A percentile compares a stretch with the other conserved stretches of the same genome.
Conservation (phyloP, 176 grass and related monocot genomes). For the Musa acuminata region DNA sequence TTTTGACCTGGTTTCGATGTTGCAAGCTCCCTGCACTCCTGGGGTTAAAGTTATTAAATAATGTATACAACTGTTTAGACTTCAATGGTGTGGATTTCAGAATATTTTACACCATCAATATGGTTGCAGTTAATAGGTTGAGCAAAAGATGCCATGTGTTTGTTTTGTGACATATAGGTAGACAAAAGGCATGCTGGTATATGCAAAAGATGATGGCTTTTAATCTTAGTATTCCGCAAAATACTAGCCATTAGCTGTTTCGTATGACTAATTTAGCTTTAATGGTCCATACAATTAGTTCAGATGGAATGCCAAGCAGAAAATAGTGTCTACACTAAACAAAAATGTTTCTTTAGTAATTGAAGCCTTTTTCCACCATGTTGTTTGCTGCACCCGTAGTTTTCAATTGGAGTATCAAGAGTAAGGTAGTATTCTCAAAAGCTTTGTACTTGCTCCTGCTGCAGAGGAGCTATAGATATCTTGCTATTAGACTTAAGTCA, state of each 20-base stretch:
- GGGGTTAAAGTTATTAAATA: no score
- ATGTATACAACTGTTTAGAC: no score
- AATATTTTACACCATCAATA: not conserved
- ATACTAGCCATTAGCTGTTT: not conserved
- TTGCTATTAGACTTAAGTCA: no score
- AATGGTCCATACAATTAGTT: not conserved
- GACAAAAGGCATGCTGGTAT: not conserved
- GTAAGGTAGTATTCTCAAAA: no score
- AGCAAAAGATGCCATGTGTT: not conserved
- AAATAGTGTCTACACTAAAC: no score
- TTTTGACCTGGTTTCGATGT: no score
- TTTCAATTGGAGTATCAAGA: not conserved
- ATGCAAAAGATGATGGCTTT: not conserved
- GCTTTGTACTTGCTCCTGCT: no score
- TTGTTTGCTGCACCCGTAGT: not conserved
- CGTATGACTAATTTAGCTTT: not conserved
- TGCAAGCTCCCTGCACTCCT: no score
- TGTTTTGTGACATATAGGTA: not conserved
- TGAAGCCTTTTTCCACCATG: not conserved
- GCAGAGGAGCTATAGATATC: no score
- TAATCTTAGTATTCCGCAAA: not conserved
- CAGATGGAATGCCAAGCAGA: no score
- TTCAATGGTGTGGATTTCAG: no score
- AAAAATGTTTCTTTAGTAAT: not conserved
- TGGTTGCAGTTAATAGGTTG: not conserved